A percentile compares a stretch with the other conserved stretches of the same genome.
Conservation (phyloP, 345 rosid species). For the Cardamine occulta region DNA sequence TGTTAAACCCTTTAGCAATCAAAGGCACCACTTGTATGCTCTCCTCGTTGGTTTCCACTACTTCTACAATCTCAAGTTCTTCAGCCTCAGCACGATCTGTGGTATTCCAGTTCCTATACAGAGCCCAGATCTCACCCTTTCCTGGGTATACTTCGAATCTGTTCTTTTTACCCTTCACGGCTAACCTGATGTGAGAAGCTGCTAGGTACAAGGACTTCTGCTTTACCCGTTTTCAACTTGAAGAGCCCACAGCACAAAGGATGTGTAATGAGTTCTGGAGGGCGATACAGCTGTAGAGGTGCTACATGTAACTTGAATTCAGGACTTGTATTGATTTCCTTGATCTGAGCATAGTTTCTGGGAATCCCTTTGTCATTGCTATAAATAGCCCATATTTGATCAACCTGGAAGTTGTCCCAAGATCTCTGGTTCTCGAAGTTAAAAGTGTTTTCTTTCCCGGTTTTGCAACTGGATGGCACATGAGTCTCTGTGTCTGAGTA, state of each 20-base stretch:
- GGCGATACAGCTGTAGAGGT: constrained; percentile 44
- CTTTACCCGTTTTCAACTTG: constrained; percentile 44
- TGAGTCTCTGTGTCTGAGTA: constrained; percentile 22
- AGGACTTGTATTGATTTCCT: constrained; percentile 44
- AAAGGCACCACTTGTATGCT: constrained; percentile 42
- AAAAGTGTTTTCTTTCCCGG: constrained; percentile 22
- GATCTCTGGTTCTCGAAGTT: constrained; percentile 52
- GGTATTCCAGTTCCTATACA: constrained; percentile 45
- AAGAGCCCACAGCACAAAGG: constrained; percentile 56
- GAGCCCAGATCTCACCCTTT: constrained; percentile 67
- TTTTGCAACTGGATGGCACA: constrained; percentile 29
- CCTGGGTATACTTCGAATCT: constrained; percentile 50
- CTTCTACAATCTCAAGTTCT: constrained; percentile 55
- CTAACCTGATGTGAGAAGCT: constrained; percentile 57
- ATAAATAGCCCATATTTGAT: constrained; percentile 60
- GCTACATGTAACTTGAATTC: constrained; percentile 54
- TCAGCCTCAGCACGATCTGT: constrained; percentile 32
- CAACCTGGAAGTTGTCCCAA: constrained; percentile 46
- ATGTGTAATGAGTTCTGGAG: constrained; percentile 14
- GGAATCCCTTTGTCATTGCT: constrained; percentile 50
- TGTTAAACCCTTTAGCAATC: constrained; percentile 31
- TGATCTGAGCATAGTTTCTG: constrained; percentile 54
- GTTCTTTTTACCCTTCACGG: constrained; percentile 22
- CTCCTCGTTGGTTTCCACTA: constrained; percentile 44
- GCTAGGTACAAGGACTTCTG: constrained; percentile 33